Evolutionary conservation across 345 rosid species (phyloP), one percentile per base, ranked within the genome.

Genomic region (Moricandia arvensis): DNA sequence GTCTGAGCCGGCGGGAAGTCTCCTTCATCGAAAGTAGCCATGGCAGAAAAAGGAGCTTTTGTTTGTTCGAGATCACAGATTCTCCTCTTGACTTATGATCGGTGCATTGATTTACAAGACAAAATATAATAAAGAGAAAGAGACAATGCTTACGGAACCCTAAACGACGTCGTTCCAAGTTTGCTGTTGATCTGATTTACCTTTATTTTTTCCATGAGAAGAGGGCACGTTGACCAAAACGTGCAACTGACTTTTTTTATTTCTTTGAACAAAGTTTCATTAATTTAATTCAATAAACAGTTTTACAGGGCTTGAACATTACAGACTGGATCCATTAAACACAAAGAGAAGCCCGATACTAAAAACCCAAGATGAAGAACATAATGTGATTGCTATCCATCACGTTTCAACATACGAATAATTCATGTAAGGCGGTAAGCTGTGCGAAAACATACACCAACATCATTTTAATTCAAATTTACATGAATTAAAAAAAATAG

Each of bases 21-120:
- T 51, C 80, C 77, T 64, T 75, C 83, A 12, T 80, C 83, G 58
- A 75, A 80, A 54, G 77, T 30, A 0, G 77, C 74, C 83, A 80
- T 80, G 37, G 49, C 10, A 6, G 26, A 63, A 37, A 43, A 16
- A 49, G 70, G 63, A 68, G 74, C 67, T 68, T 75, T 2, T 75
- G 55, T 41, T 59, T 55, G 47, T 35, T 68, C 0, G 24, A 21
- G 24, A 21, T 21, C 24, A 21, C 24, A 21, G 24, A 21, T 29
- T 37, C 63, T 59, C 66, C 29, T 66, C 77, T 74, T 45, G 59
- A 59, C 60, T 66, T 59, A 6, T 71, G 74, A 54, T 74, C 77
- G 77, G 59, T 68, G 51, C 12, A 43, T 49, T 62, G 74, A 69
- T 51, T 61, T n/a, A 49, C 7, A 12, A 31, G 18, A 47, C 2